Percentiles rank a stretch among this genome's conserved stretches.
These are phyloP conservation scores for Pochonia chlamydosporia DNA, from an alignment of 2,329 filamentous ascomycete species.

Conservation along the genomic window DNA sequence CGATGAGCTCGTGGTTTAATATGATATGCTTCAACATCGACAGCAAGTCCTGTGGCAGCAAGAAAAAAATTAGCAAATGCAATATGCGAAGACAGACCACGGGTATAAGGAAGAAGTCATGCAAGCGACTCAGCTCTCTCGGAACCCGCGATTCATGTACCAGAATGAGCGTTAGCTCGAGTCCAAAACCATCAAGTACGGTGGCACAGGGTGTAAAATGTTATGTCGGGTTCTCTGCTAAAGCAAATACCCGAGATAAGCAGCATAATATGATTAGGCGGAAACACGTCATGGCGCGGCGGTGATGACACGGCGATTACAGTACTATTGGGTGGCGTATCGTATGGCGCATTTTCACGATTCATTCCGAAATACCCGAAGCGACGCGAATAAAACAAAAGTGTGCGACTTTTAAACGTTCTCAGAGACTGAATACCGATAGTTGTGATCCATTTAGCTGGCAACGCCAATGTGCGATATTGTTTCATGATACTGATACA, in stretches of 20 bases:
- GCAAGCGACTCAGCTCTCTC: background rate
- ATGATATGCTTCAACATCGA: background rate
- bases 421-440: slow-evolving; percentile 16
- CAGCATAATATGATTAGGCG: background rate
- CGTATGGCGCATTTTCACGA: slow-evolving; percentile 25
- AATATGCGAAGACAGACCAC: background rate
- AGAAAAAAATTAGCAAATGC: background rate
- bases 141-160: background rate
- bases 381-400: slow-evolving; percentile 7
- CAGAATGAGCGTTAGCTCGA: background rate
- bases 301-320: slow-evolving; percentile 24
- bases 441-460: slow-evolving; percentile 20
- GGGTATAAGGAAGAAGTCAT: background rate
- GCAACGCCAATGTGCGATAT: slow-evolving; percentile 19
- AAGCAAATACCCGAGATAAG: background rate
- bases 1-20: background rate
- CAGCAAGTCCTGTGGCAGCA: background rate
- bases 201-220: background rate
- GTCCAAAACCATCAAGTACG: background rate
- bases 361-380: slow-evolving; percentile 21
- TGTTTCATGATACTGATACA: slow-evolving; percentile 21
- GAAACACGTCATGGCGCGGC: background rate
- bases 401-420: slow-evolving; percentile 7
- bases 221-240: background rate
- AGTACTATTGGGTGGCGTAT: slow-evolving; percentile 20